A percentile compares a stretch with the other conserved stretches of the same genome.
Evolutionary conservation across 2,329 filamentous ascomycete genomes (phyloP).

Genomic region (Pyrenophora teres): DNA sequence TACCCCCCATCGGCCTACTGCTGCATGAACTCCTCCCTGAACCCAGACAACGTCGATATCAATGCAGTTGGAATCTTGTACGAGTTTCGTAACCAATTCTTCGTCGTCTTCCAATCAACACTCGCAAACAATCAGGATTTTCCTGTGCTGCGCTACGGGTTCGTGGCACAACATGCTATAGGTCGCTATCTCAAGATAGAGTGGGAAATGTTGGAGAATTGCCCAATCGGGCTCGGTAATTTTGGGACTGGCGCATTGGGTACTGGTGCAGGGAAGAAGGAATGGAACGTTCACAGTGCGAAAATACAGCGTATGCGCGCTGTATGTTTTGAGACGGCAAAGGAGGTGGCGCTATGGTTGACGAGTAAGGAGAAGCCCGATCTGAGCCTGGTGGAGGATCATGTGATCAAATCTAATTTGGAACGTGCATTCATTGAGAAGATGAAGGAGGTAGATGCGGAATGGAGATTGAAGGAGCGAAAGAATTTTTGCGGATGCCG

Average conservation of each 20-base stretch:
- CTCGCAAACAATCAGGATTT: background rate
- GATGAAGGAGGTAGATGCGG: background rate
- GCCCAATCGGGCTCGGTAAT: background rate
- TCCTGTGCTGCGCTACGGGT: background rate
- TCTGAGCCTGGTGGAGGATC: too few relatives aligned
- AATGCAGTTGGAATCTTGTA: slow-evolving; percentile 10
- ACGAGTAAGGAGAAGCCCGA: too few relatives aligned
- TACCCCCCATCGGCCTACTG: background rate
- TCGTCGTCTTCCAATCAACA: background rate
- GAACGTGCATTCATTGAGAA: background rate
- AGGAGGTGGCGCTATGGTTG: background rate
- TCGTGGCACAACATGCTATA: background rate
- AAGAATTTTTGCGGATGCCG: background rate
- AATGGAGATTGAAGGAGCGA: background rate
- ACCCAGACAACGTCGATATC: slow-evolving; percentile 1
- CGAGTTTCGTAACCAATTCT: slow-evolving; percentile 1
- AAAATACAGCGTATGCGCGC: background rate
- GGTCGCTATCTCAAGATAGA: slow-evolving; percentile 2
- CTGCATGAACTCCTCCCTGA: background rate
- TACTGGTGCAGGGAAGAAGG: background rate
- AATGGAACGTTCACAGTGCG: slow-evolving; percentile 2
- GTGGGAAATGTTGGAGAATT: slow-evolving; percentile 1
- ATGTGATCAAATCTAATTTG: background rate
- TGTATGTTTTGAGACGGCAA: background rate
- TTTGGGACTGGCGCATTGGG: background rate